Evolutionary conservation across 2,329 filamentous ascomycete species (phyloP), one percentile per base, ranked within the genome.

Genomic region (Aspergillus vadensis): DNA sequence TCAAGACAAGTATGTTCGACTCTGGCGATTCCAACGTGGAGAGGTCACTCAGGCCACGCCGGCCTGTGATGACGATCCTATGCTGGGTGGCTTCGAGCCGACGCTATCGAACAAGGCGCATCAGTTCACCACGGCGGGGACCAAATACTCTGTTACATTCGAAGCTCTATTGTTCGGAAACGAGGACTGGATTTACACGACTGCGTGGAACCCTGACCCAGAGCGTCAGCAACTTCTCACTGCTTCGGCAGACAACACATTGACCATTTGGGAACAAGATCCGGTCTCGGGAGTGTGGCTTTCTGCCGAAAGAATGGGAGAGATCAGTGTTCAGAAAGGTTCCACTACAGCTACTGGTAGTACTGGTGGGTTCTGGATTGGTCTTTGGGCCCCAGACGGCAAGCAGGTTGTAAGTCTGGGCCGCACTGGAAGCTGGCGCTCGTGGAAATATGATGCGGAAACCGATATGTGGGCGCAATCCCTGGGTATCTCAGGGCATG

Each of bases 171-270:
- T 99, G 5, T 85, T 99, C 2, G 95, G 95, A 8, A 95, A 99
- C 72, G 95, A 99, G 73, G 95, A 99, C 71, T 99, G 95, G 95
- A 94, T 99, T 59, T 98, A 97, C 76, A 96, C 91, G 58, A 88
- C 91, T 2, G 82, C 83, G 57, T 97, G 93, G 93, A 84, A 85
- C 61, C 81, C 82, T 6, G 74, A 80, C 47, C 70, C 77, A 14
- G 77, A 80, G 17, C 86, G 83, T 61, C 81, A 90, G 12, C 91
- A 90, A 67, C 85, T 97, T 8, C 85, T 99, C 3, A 93, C 94
- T 2, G 89, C 94, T 0, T 98, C 95, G 3, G 95, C 95, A 3
- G 95, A 99, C 73, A 98, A 97, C 73, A 97, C 95, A 0, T 81
- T 99, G 9, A 88, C 92, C 0, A 90, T 99, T 57, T 99, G 95